These are phyloP conservation scores for Gaillardinia entomophila DNA, from an alignment of 805 yeast species.

Conservation along the genomic window DNA sequence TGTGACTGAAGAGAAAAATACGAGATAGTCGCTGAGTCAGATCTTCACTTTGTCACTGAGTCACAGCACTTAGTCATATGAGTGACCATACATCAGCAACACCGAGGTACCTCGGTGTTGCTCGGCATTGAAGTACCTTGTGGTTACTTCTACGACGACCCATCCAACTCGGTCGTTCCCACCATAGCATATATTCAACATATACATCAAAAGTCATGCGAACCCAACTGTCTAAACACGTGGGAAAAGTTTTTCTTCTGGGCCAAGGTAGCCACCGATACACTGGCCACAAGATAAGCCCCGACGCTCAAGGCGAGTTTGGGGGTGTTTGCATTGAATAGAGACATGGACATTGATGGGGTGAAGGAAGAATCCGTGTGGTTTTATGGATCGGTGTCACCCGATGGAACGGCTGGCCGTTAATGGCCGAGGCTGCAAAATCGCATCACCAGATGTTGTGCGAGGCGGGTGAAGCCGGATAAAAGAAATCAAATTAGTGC, in stretches of 20 bases:
- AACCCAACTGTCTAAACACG: slow-evolving; percentile 28
- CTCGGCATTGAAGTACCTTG: neutral
- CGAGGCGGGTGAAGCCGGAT: too few relatives aligned
- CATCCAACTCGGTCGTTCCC: slow-evolving; percentile 1
- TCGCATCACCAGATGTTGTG: too few relatives aligned
- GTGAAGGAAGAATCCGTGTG: too few relatives aligned
- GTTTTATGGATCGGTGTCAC: too few relatives aligned
- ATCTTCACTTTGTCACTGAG: neutral
- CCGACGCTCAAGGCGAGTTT: slow-evolving; percentile 14
- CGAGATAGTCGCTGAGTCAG: neutral
- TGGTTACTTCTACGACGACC: neutral
- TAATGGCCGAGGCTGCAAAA: too few relatives aligned
- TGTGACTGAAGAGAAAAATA: neutral
- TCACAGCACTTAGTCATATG: neutral
- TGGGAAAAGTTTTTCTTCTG: slow-evolving; percentile 22
- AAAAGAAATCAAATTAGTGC: too few relatives aligned
- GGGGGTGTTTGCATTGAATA: slow-evolving; percentile 3
- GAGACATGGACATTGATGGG: too few relatives aligned
- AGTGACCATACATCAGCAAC: neutral
- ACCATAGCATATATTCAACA: too few relatives aligned
- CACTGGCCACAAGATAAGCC: slow-evolving; percentile 18
- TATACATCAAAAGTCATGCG: too few relatives aligned
- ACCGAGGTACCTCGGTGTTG: neutral
- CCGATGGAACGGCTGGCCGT: too few relatives aligned
- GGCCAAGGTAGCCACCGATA: slow-evolving; percentile 25